Percentiles rank a stretch among this genome's conserved stretches.
phyloP scores from a whole-genome alignment of 805 yeast species.

The Metschnikowia lunata region DNA sequence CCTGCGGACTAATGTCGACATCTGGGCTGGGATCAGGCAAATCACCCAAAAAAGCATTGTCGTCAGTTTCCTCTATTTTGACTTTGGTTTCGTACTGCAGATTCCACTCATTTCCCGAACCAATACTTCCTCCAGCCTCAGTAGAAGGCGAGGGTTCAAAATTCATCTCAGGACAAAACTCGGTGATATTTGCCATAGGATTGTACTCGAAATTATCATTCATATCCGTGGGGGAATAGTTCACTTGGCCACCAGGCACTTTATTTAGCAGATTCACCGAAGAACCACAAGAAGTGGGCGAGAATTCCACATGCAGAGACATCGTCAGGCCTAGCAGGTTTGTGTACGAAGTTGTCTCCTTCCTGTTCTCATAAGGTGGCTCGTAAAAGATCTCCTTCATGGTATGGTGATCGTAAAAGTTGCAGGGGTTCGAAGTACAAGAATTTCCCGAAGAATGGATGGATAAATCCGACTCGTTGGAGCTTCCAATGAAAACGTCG shows the following conservation, averaged over 20 bases:
- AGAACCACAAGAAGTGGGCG: slow-evolving; percentile 2
- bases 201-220: neutral
- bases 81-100: no score
- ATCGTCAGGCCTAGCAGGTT: slow-evolving; percentile 6
- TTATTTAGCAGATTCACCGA: neutral
- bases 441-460: no score
- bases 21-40: neutral
- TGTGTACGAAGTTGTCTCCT: slow-evolving; percentile 1
- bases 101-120: no score
- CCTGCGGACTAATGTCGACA: slow-evolving; percentile 10
- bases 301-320: slow-evolving; percentile 6
- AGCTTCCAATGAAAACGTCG: slow-evolving; percentile 1
- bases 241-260: neutral
- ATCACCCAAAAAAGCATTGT: neutral
- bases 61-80: neutral
- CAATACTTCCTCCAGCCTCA: no score
- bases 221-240: neutral
- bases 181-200: no score
- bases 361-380: slow-evolving; percentile 1
- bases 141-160: no score
- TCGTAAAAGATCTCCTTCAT: neutral
- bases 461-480: neutral
- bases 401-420: neutral
- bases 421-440: neutral
- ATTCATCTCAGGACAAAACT: no score